Evolutionary conservation across 2,329 filamentous ascomycete species (phyloP).

Genomic region (Hymenoscyphus infarciens): DNA sequence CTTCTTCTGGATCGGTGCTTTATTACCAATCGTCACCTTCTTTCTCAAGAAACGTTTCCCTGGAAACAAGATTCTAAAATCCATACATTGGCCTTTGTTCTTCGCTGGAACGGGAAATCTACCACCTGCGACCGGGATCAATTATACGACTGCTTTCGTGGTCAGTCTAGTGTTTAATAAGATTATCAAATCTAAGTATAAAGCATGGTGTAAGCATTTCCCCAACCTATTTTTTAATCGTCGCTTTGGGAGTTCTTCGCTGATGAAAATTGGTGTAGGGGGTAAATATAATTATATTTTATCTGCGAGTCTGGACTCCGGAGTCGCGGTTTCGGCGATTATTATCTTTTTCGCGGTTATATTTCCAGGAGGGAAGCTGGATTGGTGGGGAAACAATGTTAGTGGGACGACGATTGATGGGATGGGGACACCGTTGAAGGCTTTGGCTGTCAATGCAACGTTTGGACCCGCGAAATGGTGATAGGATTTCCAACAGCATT

Average conservation of each 20-base stretch:
- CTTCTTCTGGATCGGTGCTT: constrained; percentile 67
- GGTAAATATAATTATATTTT: constrained; percentile 74
- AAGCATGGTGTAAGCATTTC: constrained; percentile 58
- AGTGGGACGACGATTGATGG: constrained; percentile 28
- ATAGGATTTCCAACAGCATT: too few species aligned
- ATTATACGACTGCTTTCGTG: constrained; percentile 64
- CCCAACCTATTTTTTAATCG: constrained; percentile 30
- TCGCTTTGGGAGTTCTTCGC: constrained; percentile 62
- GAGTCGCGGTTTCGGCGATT: constrained; percentile 62
- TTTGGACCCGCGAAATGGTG: constrained; percentile 9
- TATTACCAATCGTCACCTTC: constrained; percentile 60
- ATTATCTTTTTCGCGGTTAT: constrained; percentile 65
- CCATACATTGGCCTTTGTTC: constrained; percentile 48
- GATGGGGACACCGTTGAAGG: constrained; percentile 16
- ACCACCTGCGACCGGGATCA: constrained; percentile 53
- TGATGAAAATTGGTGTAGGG: constrained; percentile 56
- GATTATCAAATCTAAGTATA: constrained; percentile 59
- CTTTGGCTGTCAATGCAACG: constrained; percentile 18
- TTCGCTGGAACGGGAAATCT: not conserved
- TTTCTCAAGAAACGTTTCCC: constrained; percentile 53
- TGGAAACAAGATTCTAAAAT: constrained; percentile 53
- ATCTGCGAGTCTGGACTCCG: constrained; percentile 67
- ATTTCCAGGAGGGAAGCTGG: constrained; percentile 58
- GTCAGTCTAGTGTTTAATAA: constrained; percentile 67
- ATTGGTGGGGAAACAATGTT: constrained; percentile 59